Conservation (phyloP, 2,329 filamentous ascomycete species). For the Diaporthe longicolla region DNA sequence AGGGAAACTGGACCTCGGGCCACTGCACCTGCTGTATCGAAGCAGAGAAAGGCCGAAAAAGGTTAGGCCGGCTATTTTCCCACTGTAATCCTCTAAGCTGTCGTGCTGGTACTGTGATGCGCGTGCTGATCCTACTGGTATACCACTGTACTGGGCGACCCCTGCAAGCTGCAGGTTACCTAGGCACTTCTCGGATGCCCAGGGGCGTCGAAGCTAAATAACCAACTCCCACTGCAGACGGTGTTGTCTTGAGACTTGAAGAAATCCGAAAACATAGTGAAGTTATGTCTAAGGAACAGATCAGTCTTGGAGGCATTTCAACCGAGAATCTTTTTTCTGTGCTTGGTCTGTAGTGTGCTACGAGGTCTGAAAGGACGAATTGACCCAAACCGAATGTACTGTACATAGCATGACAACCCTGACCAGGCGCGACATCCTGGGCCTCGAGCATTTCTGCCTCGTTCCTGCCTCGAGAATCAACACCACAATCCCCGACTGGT, state of each 20-base stretch:
- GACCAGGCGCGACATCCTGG: slow-evolving; percentile 9
- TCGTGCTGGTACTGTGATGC: not conserved
- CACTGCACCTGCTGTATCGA: not conserved
- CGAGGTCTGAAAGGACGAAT: not conserved
- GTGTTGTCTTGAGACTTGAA: not conserved
- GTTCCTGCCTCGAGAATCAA: not conserved
- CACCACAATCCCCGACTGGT: not conserved
- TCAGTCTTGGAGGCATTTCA: not conserved
- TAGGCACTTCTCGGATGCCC: not conserved
- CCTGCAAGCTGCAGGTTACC: slow-evolving; percentile 1
- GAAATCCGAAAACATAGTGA: not conserved
- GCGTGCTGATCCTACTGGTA: not conserved
- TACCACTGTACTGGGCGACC: not conserved
- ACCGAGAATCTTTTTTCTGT: not conserved
- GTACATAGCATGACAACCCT: not conserved
- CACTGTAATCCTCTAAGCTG: not conserved
- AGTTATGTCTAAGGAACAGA: not conserved
- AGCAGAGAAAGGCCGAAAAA: not conserved
- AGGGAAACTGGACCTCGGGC: slow-evolving; percentile 1
- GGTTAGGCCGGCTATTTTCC: too few species aligned
- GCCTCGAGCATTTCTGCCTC: not conserved
- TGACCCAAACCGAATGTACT: not conserved
- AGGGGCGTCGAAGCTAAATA: not conserved
- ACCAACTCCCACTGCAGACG: not conserved
- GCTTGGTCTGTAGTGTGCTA: not conserved